phyloP scores from a whole-genome alignment of 169 alveolate genomes.

The Amoebophrya sp. region DNA sequence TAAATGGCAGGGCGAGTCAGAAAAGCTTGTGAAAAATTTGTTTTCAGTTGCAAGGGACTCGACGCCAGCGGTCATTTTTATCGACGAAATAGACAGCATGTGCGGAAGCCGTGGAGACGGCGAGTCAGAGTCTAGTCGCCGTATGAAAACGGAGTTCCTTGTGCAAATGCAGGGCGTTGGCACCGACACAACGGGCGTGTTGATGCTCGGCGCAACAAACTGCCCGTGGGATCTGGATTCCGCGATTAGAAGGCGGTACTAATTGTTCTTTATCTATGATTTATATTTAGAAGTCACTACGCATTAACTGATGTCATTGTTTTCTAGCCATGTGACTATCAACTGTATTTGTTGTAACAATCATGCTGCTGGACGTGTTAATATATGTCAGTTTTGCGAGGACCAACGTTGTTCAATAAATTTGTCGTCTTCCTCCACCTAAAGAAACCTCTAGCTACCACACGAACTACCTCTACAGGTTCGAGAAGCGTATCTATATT shows the following conservation, averaged over 20 bases:
- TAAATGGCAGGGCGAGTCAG: constrained; percentile 98
- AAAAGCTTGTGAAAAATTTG: constrained; percentile 78
- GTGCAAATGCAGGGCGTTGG: constrained; percentile 96
- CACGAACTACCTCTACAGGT: no score
- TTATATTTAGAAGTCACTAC: background rate
- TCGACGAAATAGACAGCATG: constrained; percentile 96
- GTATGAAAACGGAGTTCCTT: constrained; percentile 95
- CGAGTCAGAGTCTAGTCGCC: constrained; percentile 91
- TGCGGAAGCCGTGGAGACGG: constrained; percentile 83
- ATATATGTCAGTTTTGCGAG: no score
- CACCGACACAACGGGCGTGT: constrained; percentile 68
- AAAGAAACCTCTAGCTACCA: no score
- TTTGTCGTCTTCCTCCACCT: no score
- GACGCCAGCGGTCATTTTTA: constrained; percentile 90
- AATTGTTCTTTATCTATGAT: background rate
- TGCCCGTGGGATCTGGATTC: constrained; percentile 97
- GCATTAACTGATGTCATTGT: background rate
- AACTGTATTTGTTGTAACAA: no score
- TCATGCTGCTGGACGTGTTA: no score
- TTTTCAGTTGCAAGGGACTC: constrained; percentile 90
- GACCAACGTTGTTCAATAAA: no score
- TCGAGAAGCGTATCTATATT: constrained; percentile 92
- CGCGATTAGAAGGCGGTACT: constrained; percentile 91
- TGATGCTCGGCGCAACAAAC: constrained; percentile 86
- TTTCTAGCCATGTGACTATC: no score